Evolutionary conservation across 116 monocot genomes (phyloP).

Genomic region (Zostera marina): DNA sequence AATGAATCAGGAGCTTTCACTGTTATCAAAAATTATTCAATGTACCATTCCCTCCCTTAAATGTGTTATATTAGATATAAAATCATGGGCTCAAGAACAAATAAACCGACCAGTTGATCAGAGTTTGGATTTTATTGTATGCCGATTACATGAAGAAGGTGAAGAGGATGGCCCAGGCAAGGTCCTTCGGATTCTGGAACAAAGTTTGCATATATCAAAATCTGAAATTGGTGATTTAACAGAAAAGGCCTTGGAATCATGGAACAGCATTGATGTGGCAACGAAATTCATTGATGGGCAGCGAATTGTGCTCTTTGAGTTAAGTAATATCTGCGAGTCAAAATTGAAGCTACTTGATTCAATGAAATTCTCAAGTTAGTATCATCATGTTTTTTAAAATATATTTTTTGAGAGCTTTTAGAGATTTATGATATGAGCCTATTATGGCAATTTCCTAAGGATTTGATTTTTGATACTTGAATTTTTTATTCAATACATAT

Average conservation of each 20-base stretch:
- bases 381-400: background rate
- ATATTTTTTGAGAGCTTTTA: background rate
- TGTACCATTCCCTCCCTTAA: constrained; percentile 29
- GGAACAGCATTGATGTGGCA: constrained; percentile 36
- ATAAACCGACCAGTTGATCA: constrained; percentile 30
- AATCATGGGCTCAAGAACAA: constrained; percentile 39
- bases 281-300: constrained; percentile 47
- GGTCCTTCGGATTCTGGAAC: constrained; percentile 31
- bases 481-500: too few species aligned
- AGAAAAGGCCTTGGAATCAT: constrained; percentile 32
- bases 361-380: constrained; percentile 25
- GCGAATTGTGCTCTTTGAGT: constrained; percentile 20
- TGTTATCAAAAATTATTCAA: constrained; percentile 13
- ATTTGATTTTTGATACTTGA: too few species aligned
- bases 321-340: constrained; percentile 33
- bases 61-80: constrained; percentile 20
- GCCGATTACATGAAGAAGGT: constrained; percentile 10
- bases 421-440: too few species aligned
- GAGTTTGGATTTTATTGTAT: constrained; percentile 35
- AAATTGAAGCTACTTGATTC: constrained; percentile 51
- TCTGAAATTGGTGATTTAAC: constrained; percentile 48
- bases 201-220: constrained; percentile 12
- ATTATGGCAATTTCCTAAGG: too few species aligned
- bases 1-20: constrained; percentile 16
- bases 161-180: constrained; percentile 21